Evolutionary conservation across 805 yeast genomes (phyloP), one percentile per base, ranked within the genome.

Genomic region (Candida corydali): DNA sequence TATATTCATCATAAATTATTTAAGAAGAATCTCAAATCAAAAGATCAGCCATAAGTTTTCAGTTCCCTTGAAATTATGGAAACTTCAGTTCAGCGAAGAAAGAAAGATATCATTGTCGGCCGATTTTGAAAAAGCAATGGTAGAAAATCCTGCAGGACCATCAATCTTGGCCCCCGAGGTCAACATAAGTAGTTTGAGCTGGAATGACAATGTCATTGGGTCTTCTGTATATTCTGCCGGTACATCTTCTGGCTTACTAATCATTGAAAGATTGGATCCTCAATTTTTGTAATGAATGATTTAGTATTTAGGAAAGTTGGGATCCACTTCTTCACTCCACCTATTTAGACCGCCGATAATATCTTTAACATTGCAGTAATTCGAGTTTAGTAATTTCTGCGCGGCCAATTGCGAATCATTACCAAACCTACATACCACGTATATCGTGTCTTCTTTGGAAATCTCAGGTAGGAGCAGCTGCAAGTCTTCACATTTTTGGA

Each of bases 331-430:
- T 11, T 60, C 69, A 36, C 83, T 72, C 85, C 94, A 88, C 44
- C 64, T 70, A 36, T 69, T 63, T 17, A 88, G 61, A 0, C 98
- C 98, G 1, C 98, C 98, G 8, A 55, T 64, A 4, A 91, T 66
- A 54, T 91, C 96, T 35, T 60, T 71, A 0, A 77, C 86, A 14
- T 73, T 57, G 0, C 50, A 39, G 12, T 76, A 59, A 0, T 77
- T 76, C 30, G 74, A 64, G 17, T 74, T 75, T 34, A 71, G 65
- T 31, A 89, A 57, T 29, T 68, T 59, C 38, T 69, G 58, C 1
- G 84, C 80, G 0, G 96, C 94, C 12, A 78, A 57, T 50, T 85
- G 88, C 0, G 98, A 89, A 54, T 93, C 98, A 55, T 86, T 88
- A 8, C 98, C 98, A 52, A 70, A 80, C 22, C 97, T 70, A 58